A percentile compares a stretch with the other conserved stretches of the same genome.
Conservation (phyloP, 352 stramenopile species). For the Blastocystis sp. region DNA sequence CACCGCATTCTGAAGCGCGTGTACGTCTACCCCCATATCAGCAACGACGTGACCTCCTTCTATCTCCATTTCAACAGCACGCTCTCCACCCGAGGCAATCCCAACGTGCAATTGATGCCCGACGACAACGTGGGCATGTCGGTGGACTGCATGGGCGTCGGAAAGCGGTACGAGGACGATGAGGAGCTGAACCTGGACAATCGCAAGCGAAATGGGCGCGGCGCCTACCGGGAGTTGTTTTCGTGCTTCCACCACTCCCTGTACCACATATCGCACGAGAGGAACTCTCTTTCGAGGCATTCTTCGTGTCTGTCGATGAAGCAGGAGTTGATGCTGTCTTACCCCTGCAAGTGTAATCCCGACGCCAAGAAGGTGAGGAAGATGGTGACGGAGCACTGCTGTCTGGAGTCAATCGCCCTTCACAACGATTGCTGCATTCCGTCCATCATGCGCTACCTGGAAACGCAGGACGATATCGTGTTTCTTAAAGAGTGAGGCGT, state of each 20-base stretch:
- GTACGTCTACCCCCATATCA: conserved; percentile 19
- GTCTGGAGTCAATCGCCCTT: conserved; percentile 49
- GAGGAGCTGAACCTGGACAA: conserved; percentile 4
- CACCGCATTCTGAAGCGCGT: conserved; percentile 46
- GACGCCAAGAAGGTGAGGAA: neutral
- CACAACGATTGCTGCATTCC: conserved; percentile 61
- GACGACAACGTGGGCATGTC: conserved; percentile 56
- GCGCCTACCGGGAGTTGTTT: conserved; percentile 33
- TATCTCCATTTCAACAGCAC: conserved; percentile 25
- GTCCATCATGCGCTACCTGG: conserved; percentile 44
- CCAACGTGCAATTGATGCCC: neutral
- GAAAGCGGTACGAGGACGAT: neutral
- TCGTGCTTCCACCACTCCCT: conserved; percentile 40
- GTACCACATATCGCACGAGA: neutral
- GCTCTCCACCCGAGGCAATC: neutral
- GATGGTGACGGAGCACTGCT: conserved; percentile 25
- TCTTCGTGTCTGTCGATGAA: conserved; percentile 43
- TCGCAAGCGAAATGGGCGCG: too few species aligned
- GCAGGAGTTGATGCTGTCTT: neutral
- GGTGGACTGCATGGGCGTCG: neutral
- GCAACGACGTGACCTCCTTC: conserved; percentile 1
- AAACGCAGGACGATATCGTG: conserved; percentile 1
- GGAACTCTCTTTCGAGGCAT: neutral
- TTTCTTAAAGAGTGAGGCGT: conserved; percentile 49
- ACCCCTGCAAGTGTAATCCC: conserved; percentile 41